A percentile compares a stretch with the other conserved stretches of the same genome.
phyloP scores from a whole-genome alignment of 305 asterid genomes.

The Fraxinus paxiana region DNA sequence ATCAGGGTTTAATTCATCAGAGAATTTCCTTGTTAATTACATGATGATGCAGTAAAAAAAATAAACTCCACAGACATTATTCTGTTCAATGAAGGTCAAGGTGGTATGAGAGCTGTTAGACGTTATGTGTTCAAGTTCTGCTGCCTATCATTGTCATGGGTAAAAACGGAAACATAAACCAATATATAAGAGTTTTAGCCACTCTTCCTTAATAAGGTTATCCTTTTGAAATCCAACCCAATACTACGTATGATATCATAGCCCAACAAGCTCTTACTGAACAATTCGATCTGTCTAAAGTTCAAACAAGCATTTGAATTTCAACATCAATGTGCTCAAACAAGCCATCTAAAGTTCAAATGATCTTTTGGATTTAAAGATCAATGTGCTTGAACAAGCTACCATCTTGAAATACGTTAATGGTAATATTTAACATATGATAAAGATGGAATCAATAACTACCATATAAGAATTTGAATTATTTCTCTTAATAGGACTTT shows the following conservation, averaged over 20 bases:
- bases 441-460: too few relatives aligned
- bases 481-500: not conserved
- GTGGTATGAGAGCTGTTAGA: not conserved
- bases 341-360: not conserved
- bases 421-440: not conserved
- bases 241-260: too few relatives aligned
- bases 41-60: not conserved
- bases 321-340: not conserved
- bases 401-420: not conserved
- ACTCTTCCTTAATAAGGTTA: not conserved
- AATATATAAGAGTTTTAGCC: not conserved
- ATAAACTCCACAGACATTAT: not conserved
- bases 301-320: not conserved
- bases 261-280: not conserved
- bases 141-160: not conserved
- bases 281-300: not conserved
- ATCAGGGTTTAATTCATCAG: conserved; percentile 5
- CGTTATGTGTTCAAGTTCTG: not conserved
- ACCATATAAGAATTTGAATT: too few relatives aligned
- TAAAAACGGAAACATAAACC: too few relatives aligned
- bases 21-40: not conserved
- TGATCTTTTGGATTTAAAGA: not conserved
- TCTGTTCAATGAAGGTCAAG: not conserved
- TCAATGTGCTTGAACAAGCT: not conserved
- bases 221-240: not conserved